A percentile compares a stretch with the other conserved stretches of the same genome.
These are phyloP conservation scores for Triglochin maritima DNA, from an alignment of 106 monocot genomes.

Conservation along the genomic window DNA sequence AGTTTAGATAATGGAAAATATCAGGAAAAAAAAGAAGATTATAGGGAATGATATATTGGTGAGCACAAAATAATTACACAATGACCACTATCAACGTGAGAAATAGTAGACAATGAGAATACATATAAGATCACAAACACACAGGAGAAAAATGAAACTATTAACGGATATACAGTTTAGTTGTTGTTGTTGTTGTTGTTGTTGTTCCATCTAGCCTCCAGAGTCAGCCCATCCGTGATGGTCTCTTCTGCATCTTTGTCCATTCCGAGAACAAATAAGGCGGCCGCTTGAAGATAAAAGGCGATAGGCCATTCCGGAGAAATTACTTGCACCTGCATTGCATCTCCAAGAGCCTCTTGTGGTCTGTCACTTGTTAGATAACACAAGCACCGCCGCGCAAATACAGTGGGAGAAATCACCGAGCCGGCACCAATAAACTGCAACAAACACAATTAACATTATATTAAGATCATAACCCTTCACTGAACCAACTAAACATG, in stretches of 20 bases:
- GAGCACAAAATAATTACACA: background rate
- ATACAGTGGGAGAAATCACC: constrained; percentile 67
- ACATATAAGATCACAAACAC: background rate
- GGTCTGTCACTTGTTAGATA: constrained; percentile 54
- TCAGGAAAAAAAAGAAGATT: no score
- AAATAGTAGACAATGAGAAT: background rate
- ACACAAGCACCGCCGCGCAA: constrained; percentile 44
- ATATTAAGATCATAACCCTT: background rate
- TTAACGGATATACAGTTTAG: background rate
- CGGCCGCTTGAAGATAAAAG: constrained; percentile 56
- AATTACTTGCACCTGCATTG: constrained; percentile 63
- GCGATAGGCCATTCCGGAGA: constrained; percentile 65
- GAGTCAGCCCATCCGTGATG: constrained; percentile 31
- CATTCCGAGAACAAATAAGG: constrained; percentile 48
- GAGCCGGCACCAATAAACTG: constrained; percentile 63
- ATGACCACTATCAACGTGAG: background rate
- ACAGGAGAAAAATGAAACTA: background rate
- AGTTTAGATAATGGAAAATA: no score
- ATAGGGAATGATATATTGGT: no score
- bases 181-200: constrained; percentile 16
- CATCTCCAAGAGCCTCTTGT: constrained; percentile 77
- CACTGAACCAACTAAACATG: background rate
- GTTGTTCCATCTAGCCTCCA: constrained; percentile 42
- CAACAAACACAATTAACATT: background rate
- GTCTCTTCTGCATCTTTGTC: constrained; percentile 57